Percentiles rank a stretch among this genome's conserved stretches.
Evolutionary conservation across 1,139 yeast genomes (phyloP).

Genomic region (Taphrina confusa): DNA sequence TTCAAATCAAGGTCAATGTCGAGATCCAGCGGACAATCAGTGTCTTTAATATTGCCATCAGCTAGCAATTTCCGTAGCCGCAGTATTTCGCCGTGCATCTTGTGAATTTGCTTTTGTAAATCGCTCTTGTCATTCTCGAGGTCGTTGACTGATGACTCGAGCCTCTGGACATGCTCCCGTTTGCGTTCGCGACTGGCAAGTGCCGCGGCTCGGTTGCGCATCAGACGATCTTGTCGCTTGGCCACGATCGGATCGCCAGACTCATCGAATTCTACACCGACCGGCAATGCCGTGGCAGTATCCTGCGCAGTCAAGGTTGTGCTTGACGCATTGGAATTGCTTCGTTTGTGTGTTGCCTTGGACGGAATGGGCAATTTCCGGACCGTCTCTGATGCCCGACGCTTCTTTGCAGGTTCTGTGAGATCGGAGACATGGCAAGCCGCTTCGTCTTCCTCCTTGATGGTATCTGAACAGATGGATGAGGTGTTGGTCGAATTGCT

Average conservation of each 20-base stretch:
- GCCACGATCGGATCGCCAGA: slow-evolving; percentile 18
- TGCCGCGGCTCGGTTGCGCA: slow-evolving; percentile 35
- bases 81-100: slow-evolving; percentile 17
- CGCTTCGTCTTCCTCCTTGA: slow-evolving; percentile 22
- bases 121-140: slow-evolving; percentile 17
- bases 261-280: slow-evolving; percentile 15
- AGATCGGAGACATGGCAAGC: slow-evolving; percentile 10
- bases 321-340: slow-evolving; percentile 11
- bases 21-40: not conserved
- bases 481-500: slow-evolving; percentile 13
- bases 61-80: slow-evolving; percentile 10
- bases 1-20: not conserved
- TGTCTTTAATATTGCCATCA: slow-evolving; percentile 6
- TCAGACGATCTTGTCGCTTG: slow-evolving; percentile 28
- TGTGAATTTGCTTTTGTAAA: not conserved
- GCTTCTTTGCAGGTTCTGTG: slow-evolving; percentile 18
- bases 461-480: slow-evolving; percentile 10
- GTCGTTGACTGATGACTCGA: slow-evolving; percentile 19
- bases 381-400: slow-evolving; percentile 26
- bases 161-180: slow-evolving; percentile 29
- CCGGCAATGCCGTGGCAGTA: not conserved
- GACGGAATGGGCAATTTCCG: not conserved
- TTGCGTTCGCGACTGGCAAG: slow-evolving; percentile 32
- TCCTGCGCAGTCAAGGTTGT: not conserved
- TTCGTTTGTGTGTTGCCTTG: slow-evolving; percentile 25